Evolutionary conservation across 805 yeast genomes (phyloP), one percentile per base, ranked within the genome.

Genomic region (Hanseniaspora clermontiae): DNA sequence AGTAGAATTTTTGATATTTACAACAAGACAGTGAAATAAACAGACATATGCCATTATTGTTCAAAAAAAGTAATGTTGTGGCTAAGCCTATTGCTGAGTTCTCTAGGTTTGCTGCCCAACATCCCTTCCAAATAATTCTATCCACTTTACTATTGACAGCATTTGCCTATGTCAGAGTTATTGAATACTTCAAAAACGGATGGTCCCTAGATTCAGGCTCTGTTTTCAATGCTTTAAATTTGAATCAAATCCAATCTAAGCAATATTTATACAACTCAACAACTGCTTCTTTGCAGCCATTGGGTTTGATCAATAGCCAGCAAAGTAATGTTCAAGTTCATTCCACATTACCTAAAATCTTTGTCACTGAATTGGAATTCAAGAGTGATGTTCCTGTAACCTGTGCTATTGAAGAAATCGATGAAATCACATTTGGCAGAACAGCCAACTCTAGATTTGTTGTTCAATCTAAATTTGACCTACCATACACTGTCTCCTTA

Each of bases 51-150:
- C 64, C 67, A 14, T 54, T 67, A 50, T 49, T 70, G 8, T 50
- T 50, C 38, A 19, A 50, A 14, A 69, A 70, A 48, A 65, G 70
- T 60, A 64, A 62, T 53, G 64, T 60, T 14, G 56, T 68, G 42
- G 71, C 74, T 12, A 63, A 63, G 15, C 64, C 64, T 19, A 63
- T 81, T 54, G 84, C 86, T 48, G 73, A 72, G 58, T 57, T 72
- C 39, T 76, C 80, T 12, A 71, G 68, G 58, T 67, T 76, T 24
- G 80, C 91, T 54, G 93, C 95, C 14, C 78, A 79, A 59, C 78
- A 82, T 65, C 98, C 98, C 17, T 87, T 91, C 61, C 97, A 90
- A 69, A 78, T 88, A 55, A 81, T 90, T 54, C 80, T 88, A 49
- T 64, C 80, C 57, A 78, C 88, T 6, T 76, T 91, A 14, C 70